phyloP scores from a whole-genome alignment of 2,329 filamentous ascomycete genomes.

The Hymenoscyphus infarciens region DNA sequence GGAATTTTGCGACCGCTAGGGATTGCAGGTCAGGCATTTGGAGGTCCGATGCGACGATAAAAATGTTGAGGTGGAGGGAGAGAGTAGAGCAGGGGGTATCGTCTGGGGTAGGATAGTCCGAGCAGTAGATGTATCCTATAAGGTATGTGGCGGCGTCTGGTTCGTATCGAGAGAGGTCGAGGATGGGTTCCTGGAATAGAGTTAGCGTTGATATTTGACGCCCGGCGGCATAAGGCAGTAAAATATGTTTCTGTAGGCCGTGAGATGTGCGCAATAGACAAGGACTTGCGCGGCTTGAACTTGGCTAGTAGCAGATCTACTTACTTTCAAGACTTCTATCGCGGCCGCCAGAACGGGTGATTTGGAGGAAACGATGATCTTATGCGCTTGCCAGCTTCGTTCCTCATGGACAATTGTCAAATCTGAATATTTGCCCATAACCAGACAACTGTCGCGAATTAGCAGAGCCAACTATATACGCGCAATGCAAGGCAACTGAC shows the following conservation, averaged over 20 bases:
- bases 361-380: slow-evolving; percentile 28
- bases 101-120: slow-evolving; percentile 18
- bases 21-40: slow-evolving; percentile 15
- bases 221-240: not conserved
- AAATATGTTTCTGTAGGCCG: not conserved
- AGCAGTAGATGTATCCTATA: slow-evolving; percentile 29
- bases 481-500: not conserved
- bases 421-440: slow-evolving; percentile 28
- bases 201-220: not conserved
- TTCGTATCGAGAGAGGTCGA: slow-evolving; percentile 20
- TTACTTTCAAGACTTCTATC: slow-evolving; percentile 13
- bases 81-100: slow-evolving; percentile 13
- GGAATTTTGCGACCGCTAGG: slow-evolving; percentile 16
- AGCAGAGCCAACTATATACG: not conserved
- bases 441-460: slow-evolving; percentile 19
- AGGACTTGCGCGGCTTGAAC: not conserved
- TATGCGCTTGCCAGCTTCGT: slow-evolving; percentile 26
- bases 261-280: not conserved
- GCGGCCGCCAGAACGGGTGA: slow-evolving; percentile 23
- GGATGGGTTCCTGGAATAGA: slow-evolving; percentile 1
- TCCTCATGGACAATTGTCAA: slow-evolving; percentile 23
- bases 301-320: not conserved
- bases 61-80: slow-evolving; percentile 21
- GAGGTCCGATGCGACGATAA: slow-evolving; percentile 18
- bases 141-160: slow-evolving; percentile 10